These are phyloP conservation scores for Purpureocillium lavendulum DNA, from an alignment of 2,329 filamentous ascomycete genomes.

Conservation along the genomic window DNA sequence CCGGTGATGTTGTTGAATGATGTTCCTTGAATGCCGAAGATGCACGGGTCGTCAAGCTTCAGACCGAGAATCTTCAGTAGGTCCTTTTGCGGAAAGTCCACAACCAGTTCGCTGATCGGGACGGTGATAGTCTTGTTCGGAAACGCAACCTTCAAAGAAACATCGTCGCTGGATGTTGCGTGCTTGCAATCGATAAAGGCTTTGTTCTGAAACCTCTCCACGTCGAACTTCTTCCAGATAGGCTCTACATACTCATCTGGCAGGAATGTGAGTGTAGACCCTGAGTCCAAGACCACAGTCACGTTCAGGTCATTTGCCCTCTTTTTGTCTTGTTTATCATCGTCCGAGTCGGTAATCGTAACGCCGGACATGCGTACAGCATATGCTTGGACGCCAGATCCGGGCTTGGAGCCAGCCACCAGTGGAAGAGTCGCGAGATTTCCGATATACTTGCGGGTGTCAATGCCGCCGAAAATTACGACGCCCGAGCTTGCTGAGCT, in stretches of 20 bases:
- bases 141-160: background rate
- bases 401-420: background rate
- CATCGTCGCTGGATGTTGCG: background rate
- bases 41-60: background rate
- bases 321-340: slow-evolving; percentile 14
- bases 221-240: background rate
- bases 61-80: background rate
- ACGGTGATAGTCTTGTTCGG: background rate
- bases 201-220: background rate
- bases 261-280: background rate
- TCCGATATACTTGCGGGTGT: background rate
- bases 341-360: background rate
- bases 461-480: background rate
- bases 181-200: background rate
- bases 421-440: background rate
- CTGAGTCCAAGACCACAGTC: background rate
- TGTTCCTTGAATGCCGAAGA: background rate
- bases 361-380: slow-evolving; percentile 1
- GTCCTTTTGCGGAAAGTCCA: slow-evolving; percentile 3
- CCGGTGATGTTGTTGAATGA: background rate
- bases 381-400: background rate
- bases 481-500: too few relatives aligned
- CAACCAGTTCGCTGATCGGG: background rate
- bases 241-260: background rate
- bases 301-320: slow-evolving; percentile 10